Evolutionary conservation across 2,329 filamentous ascomycete species (phyloP).

Genomic region (Colletotrichum lindemuthianum): DNA sequence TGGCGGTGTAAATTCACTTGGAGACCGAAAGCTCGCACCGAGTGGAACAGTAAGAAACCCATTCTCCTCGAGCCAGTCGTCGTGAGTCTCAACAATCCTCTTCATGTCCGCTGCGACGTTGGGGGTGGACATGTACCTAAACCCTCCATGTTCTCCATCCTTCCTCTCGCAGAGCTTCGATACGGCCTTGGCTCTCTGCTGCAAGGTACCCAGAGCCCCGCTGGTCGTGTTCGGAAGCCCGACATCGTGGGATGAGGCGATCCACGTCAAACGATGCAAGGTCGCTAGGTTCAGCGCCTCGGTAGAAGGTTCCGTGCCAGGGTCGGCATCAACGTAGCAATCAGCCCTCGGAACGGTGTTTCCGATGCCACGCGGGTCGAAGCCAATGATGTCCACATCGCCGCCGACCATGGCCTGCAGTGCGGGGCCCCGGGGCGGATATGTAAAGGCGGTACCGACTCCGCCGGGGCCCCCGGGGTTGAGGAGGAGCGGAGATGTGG

Average conservation of each 20-base stretch:
- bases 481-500: slow-evolving; percentile 52
- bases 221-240: slow-evolving; percentile 49
- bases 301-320: slow-evolving; percentile 5
- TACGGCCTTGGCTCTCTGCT: slow-evolving; percentile 42
- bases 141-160: slow-evolving; percentile 38
- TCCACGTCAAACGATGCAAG: slow-evolving; percentile 48
- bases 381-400: slow-evolving; percentile 57
- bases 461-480: slow-evolving; percentile 61
- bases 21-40: slow-evolving; percentile 1
- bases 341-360: slow-evolving; percentile 51
- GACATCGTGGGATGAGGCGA: slow-evolving; percentile 41
- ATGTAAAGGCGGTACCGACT: slow-evolving; percentile 47
- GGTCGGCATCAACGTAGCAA: slow-evolving; percentile 45
- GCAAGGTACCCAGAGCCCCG: slow-evolving; percentile 43
- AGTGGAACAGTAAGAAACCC: slow-evolving; percentile 21
- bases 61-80: slow-evolving; percentile 30
- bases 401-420: slow-evolving; percentile 50
- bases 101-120: slow-evolving; percentile 39
- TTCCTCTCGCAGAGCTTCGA: slow-evolving; percentile 46
- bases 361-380: slow-evolving; percentile 58
- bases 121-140: slow-evolving; percentile 36
- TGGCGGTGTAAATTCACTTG: slow-evolving; percentile 12
- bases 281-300: slow-evolving; percentile 42
- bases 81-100: slow-evolving; percentile 32
- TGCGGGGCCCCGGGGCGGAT: slow-evolving; percentile 38